These are phyloP conservation scores for Melanopsichium pennsylvanicum DNA, from an alignment of 1,284 basidiomycete species.

Conservation along the genomic window DNA sequence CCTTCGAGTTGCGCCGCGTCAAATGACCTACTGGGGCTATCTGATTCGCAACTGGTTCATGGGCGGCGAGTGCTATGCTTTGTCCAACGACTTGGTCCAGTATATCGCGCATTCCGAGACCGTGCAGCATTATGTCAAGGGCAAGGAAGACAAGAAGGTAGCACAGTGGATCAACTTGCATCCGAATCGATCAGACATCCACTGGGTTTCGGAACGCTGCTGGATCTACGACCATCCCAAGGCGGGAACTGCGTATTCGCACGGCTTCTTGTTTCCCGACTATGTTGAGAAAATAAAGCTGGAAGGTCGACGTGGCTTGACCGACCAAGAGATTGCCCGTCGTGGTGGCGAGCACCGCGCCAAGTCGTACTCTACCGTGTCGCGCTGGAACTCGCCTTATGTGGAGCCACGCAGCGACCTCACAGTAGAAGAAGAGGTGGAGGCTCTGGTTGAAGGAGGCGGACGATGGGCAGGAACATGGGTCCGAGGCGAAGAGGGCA, in stretches of 20 bases:
- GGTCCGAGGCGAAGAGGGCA: conserved; percentile 51
- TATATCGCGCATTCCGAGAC: conserved; percentile 81
- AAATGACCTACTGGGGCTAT: conserved; percentile 68
- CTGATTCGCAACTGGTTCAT: conserved; percentile 93
- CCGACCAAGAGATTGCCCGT: conserved; percentile 64
- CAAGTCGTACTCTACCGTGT: conserved; percentile 84
- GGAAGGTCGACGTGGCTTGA: conserved; percentile 65
- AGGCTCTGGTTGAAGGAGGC: conserved; percentile 88
- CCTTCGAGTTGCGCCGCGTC: conserved; percentile 58
- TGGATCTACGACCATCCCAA: conserved; percentile 99
- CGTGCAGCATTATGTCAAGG: conserved; percentile 76
- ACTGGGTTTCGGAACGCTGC: conserved; percentile 90
- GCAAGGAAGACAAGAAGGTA: conserved; percentile 92
- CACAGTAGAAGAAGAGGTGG: conserved; percentile 77
- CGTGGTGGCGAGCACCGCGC: conserved; percentile 67
- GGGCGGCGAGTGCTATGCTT: conserved; percentile 92
- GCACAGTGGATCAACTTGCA: conserved; percentile 91
- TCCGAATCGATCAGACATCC: conserved; percentile 79
- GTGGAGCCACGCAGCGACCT: conserved; percentile 76
- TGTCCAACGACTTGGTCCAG: conserved; percentile 88
- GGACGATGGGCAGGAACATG: conserved; percentile 70
- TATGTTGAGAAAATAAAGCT: conserved; percentile 76
- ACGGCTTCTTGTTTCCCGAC: conserved; percentile 96
- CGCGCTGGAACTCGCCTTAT: conserved; percentile 83
- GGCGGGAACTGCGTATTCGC: conserved; percentile 84